Evolutionary conservation across 495 filamentous ascomycete species (phyloP).

Genomic region (Thermochaetoides thermophila): DNA sequence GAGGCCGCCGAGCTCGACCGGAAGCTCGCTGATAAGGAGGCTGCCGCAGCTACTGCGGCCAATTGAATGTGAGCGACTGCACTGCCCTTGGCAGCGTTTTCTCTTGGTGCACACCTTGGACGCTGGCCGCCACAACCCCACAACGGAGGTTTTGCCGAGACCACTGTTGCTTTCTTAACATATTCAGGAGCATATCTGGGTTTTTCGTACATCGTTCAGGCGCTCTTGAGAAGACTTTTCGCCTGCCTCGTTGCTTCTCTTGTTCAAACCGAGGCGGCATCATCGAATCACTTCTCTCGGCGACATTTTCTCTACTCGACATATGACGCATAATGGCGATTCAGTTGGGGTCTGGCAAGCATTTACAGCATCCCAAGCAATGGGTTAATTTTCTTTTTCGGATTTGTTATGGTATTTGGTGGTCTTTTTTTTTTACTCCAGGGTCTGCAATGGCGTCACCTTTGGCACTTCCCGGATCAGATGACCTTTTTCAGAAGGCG

Average conservation of each 20-base stretch:
- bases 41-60: too few relatives aligned
- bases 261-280: constrained; percentile 1
- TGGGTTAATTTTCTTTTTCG: constrained; percentile 5
- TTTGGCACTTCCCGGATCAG: too few relatives aligned
- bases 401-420: constrained; percentile 1
- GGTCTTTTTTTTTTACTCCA: too few relatives aligned
- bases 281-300: not conserved
- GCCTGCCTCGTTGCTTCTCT: too few relatives aligned
- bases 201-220: too few relatives aligned
- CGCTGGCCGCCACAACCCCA: too few relatives aligned
- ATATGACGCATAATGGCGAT: constrained; percentile 1
- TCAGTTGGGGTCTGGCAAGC: not conserved
- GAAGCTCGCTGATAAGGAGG: constrained; percentile 2
- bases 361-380: not conserved
- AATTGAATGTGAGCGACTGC: constrained; percentile 1
- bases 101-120: too few relatives aligned
- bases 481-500: too few relatives aligned
- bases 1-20: constrained; percentile 11
- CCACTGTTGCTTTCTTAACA: too few relatives aligned
- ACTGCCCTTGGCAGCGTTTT: not conserved
- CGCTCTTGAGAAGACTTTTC: too few relatives aligned
- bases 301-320: not conserved
- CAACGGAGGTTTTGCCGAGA: too few relatives aligned
- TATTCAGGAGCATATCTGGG: too few relatives aligned
- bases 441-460: constrained; percentile 4